phyloP scores from a whole-genome alignment of 768 basidiomycete species.

The Lepiota brunneoincarnata region DNA sequence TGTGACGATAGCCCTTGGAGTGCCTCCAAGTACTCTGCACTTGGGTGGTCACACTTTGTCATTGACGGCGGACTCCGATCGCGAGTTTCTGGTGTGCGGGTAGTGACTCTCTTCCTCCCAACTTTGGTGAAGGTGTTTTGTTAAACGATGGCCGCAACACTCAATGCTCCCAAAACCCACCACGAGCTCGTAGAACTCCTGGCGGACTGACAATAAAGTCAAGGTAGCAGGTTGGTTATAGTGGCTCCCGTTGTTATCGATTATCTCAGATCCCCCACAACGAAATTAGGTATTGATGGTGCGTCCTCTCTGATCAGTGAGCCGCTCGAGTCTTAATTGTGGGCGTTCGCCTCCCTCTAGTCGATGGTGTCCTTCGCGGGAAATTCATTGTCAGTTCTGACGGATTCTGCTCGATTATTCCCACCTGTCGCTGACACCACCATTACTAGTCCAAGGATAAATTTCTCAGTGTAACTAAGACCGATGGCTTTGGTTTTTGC shows the following conservation, averaged over 20 bases:
- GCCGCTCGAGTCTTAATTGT: not conserved
- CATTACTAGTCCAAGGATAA: constrained; percentile 77
- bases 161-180: constrained; percentile 33
- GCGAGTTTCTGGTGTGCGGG: no score
- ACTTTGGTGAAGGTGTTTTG: not conserved
- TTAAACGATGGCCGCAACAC: constrained; percentile 14
- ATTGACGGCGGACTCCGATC: not conserved
- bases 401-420: not conserved
- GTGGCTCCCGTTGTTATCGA: constrained; percentile 19
- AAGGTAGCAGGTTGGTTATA: constrained; percentile 77
- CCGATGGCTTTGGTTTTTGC: constrained; percentile 90
- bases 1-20: no score
- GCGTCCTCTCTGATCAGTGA: not conserved
- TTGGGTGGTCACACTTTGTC: no score
- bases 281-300: constrained; percentile 63
- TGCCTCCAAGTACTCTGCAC: no score
- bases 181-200: constrained; percentile 58
- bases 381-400: constrained; percentile 74
- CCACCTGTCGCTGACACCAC: constrained; percentile 12
- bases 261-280: not conserved
- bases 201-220: constrained; percentile 70
- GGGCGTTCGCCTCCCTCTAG: constrained; percentile 38
- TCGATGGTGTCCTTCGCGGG: constrained; percentile 93
- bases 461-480: constrained; percentile 77
- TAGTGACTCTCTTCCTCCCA: not conserved